Evolutionary conservation across 192 early-diverging fungal genomes (phyloP), one percentile per base, ranked within the genome.

Genomic region (Linderina pennispora): DNA sequence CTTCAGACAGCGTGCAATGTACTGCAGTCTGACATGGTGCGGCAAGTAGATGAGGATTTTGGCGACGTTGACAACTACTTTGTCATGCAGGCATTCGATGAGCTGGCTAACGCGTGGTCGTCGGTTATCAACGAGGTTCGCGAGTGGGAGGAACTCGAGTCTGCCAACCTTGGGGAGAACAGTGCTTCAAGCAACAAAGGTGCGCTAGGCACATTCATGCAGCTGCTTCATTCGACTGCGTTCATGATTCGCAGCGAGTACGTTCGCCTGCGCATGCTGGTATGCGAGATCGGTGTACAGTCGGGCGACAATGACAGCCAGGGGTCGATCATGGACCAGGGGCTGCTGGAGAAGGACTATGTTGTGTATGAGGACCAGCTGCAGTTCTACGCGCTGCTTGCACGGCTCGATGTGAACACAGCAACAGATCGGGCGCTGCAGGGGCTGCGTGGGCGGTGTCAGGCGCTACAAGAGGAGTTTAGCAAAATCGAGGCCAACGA

Each of bases 41-140:
- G 60, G 11, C 43, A 49, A 28, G 50, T 71, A 9, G 60, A 64
- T 28, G 67, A 71, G 20, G 67, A 71, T 15, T 71, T 64, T 52
- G 61, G 67, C 15, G 67, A 71, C n/a, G 46, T 71, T 11, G 67
- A 71, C 52, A 64, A 64, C 37, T 71, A 71, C 28, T 71, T 71
- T 71, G 57, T 71, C 4, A 71, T 71, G 67, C 67, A 71, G 53
- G 67, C 67, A n/a, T 71, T 71, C 21, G 67, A 71, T 31, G 67
- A 71, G 32, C 61, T 71, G 34, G 67, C 61, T 36, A 71, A 34
- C 37, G 67, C 67, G 18, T 71, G 67, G 67, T 58, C 67, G 2
- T 36, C 56, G 15, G 48, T 71, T 2, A 60, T 71, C 23, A 55
- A 53, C 33, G 55, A 55, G 17, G 49, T 71, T 21, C 46, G 53